Evolutionary conservation across 2,329 filamentous ascomycete genomes (phyloP), one percentile per base, ranked within the genome.

Genomic region (Arthrobotrys sinensis): DNA sequence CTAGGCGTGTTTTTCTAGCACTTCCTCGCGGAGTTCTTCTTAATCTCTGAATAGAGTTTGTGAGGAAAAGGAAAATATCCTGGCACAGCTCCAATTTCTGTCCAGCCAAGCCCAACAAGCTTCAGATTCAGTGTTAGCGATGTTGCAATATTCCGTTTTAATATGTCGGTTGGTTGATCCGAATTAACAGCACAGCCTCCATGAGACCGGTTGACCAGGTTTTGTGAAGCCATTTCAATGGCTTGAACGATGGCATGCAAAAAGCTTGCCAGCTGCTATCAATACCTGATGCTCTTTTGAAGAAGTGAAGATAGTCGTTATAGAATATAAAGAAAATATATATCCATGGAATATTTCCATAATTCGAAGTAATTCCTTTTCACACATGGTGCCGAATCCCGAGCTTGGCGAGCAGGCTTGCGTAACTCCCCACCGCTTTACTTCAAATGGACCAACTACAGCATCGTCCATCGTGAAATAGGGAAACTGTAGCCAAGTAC

Each of bases 391-490:
- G 69, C 62, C 68, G 69, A 43, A 36, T 66, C 43, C 69, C 69
- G 60, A 45, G 28, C 69, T 73, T 73, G 60, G 69, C 69, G 34
- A 7, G 16, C 10, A 48, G 46, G 69, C 69, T 73, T 73, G 69
- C 69, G 69, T 73, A 73, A 73, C 69, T 21, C 52, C 19, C 50
- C 50, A 57, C 48, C 36, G 32, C 50, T 66, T 70, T n/a, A 45
- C 69, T 73, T 38, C 36, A 60, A 46, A 55, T 45, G 60, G 69
- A 52, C 60, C 38, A 60, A 19, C 52, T 40, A 28, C 60, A 21
- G 19, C 11, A 12, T 12, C n/a, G 34, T 19, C 67, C 34, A 64
- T 50, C 28, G 40, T 64, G 45, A 46, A 71, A 71, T 11, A 28
- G 43, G 69, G 69, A 66, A 73, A n/a, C 55, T 50, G 55, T 64